Conservation (phyloP, 495 filamentous ascomycete species). For the Annulohypoxylon nitens region DNA sequence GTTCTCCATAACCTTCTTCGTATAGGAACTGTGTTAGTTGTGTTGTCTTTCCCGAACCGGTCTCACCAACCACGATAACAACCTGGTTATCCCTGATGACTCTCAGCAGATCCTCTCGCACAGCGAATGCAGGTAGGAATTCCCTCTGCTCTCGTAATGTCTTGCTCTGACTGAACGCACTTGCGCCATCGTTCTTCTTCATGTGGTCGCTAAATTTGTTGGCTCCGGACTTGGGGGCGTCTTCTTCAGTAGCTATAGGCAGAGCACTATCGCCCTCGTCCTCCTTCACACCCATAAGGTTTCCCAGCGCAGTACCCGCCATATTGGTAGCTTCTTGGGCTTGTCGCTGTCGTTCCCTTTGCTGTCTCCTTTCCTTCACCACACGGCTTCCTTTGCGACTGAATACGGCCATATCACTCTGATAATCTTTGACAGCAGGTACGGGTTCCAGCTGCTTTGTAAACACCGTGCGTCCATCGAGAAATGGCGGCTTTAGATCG, state of each 20-base stretch:
- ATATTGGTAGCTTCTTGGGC: conserved; percentile 96
- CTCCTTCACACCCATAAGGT: conserved; percentile 94
- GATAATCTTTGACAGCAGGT: conserved; percentile 90
- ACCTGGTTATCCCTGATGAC: conserved; percentile 98
- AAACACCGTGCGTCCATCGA: conserved; percentile 95
- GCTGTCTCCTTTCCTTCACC: conserved; percentile 89
- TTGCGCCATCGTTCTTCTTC: conserved; percentile 90
- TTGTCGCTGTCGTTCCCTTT: conserved; percentile 93
- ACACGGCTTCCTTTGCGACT: conserved; percentile 95
- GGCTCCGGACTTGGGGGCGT: conserved; percentile 56
- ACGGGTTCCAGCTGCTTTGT: conserved; percentile 98
- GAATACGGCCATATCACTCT: conserved; percentile 99
- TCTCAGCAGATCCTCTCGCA: conserved; percentile 92
- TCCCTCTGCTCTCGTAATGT: conserved; percentile 91
- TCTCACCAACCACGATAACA: conserved; percentile 95
- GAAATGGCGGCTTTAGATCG: conserved; percentile 93
- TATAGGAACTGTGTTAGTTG: conserved; percentile 96
- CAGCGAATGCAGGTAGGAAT: conserved; percentile 95
- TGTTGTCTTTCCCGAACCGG: conserved; percentile 96
- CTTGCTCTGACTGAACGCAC: conserved; percentile 93
- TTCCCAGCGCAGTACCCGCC: conserved; percentile 91
- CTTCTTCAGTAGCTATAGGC: conserved; percentile 79
- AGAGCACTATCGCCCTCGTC: conserved; percentile 92
- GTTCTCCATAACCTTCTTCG: conserved; percentile 90
- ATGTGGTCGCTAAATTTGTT: conserved; percentile 93